Base-by-base conservation (phyloP, 345 rosid genomes). In the Fremontodendron californicum region DNA sequence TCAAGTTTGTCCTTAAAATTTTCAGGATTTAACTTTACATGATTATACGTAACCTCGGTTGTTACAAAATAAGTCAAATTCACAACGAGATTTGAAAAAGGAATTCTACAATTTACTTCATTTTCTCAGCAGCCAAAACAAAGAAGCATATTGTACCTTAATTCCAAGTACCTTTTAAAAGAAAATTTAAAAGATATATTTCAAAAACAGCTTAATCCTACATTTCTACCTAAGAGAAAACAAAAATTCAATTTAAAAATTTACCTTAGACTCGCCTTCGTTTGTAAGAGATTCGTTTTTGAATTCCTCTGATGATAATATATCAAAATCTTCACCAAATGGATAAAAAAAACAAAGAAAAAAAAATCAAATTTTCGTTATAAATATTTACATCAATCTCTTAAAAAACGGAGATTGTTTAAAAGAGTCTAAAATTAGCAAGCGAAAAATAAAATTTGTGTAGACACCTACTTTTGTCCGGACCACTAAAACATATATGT, bases 221-320 rank as follows among this genome's bases (percentile, higher is more conserved):
- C 13, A 62, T 31, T 40, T 37, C 51, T 1, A 4, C 18, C 7
- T 21, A 49, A 42, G 8, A 3, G 0, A 54, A n/a, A n/a, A 40
- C 18, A 27, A 29, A 63, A 43, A 43, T 43, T 43, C 48, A 43
- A 12, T 35, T 19, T n/a, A n/a, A 35, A 70, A 37, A 64, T 48
- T 29, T 78, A 89, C 94, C 93, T 87, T 88, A 73, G 84, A 54
- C 76, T 88, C 88, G 55, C 61, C n/a, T n/a, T n/a, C n/a, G n/a
- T n/a, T n/a, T n/a, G n/a, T n/a, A n/a, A n/a, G n/a, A n/a, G n/a
- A n/a, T n/a, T n/a, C n/a, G n/a, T n/a, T n/a, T n/a, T n/a, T n/a
- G n/a, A n/a, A n/a, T n/a, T n/a, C n/a, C n/a, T 37, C 51, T 45
- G 87, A 76, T 39, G 87, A 84, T 64, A 74, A 82, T 73, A 82